Evolutionary conservation across 345 rosid species (phyloP), one percentile per base, ranked within the genome.

Genomic region (Nephelium lappaceum): DNA sequence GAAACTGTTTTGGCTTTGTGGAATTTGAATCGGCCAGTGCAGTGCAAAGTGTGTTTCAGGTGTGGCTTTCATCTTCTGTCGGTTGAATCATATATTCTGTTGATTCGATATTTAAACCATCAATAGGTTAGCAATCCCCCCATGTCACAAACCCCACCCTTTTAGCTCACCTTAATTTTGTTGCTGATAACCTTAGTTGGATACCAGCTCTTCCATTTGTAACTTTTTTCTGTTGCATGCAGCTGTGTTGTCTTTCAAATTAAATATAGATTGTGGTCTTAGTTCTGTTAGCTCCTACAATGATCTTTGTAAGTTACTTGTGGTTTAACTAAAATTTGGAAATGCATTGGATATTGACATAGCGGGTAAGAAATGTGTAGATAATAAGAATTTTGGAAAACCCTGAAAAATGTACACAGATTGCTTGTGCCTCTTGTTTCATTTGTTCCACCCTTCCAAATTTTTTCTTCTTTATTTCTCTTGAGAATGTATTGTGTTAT

Each of bases 1-100:
- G 84, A 73, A 88, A 88, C 73, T 93, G 95, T 74, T 95, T 89
- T 41, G 98, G 95, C 25, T 95, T 95, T 75, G 95, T 95, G 65
- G 94, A 94, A 71, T 95, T 85, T 45, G 95, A 92, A 73, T 79
- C 95, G 71, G 87, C 84, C 83, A 82, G 85, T 80, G 86, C 98
- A 5, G 81, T 90, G 90, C 87, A 81, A 75, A 80, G 77, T 64
- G 98, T 95, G 41, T 79, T 91, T 79, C 72, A 84, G 98, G 98
- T 93, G 83, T 7, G 45, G 19, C 7, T 11, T 12, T 63, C 15
- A 31, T 65, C 38, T 63, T 57, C 39, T 31, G 8, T 12, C 16
- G 19, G 11, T 49, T 61, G 71, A 3, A n/a, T n/a, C 71, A 67
- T 15, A 16, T 62, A 18, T 74, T 19, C 67, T 42, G 47, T 25